Conservation (phyloP, 2,329 filamentous ascomycete genomes). For the Fusarium sp. region DNA sequence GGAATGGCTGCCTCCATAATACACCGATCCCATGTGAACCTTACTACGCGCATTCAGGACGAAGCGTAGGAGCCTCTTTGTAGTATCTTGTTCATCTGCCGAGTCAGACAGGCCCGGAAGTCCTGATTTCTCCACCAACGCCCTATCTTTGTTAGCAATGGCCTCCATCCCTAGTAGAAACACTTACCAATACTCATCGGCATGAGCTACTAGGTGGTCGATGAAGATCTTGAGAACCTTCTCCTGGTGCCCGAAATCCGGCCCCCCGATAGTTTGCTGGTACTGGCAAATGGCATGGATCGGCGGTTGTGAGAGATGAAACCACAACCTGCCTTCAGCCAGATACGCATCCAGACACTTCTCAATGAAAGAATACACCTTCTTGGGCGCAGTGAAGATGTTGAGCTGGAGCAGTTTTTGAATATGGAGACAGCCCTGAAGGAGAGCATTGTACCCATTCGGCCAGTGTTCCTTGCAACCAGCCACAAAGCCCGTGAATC, state of each 20-base stretch:
- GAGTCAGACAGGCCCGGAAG: not conserved
- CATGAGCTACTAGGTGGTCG: constrained; percentile 26
- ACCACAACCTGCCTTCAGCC: constrained; percentile 31
- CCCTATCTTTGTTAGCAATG: constrained; percentile 30
- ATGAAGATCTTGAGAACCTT: constrained; percentile 26
- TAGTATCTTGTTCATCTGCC: not conserved
- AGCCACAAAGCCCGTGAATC: constrained; percentile 31
- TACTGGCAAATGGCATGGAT: constrained; percentile 33
- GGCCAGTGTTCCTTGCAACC: constrained; percentile 38
- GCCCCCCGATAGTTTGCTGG: not conserved
- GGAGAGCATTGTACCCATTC: constrained; percentile 38
- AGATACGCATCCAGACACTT: constrained; percentile 39
- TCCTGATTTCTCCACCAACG: constrained; percentile 22
- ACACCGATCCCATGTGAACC: not conserved
- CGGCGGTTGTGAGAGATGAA: constrained; percentile 27
- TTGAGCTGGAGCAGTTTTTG: constrained; percentile 21
- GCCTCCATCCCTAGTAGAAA: not conserved
- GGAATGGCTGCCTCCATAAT: not conserved
- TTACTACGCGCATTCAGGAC: constrained; percentile 25
- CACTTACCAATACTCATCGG: constrained; percentile 36
- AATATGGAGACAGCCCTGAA: constrained; percentile 26
- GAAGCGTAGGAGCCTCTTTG: constrained; percentile 16
- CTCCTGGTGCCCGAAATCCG: constrained; percentile 5
- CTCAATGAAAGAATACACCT: constrained; percentile 19
- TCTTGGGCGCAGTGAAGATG: constrained; percentile 16